These are phyloP conservation scores for Peniophora sp. DNA, from an alignment of 1,284 basidiomycete genomes.

Conservation along the genomic window DNA sequence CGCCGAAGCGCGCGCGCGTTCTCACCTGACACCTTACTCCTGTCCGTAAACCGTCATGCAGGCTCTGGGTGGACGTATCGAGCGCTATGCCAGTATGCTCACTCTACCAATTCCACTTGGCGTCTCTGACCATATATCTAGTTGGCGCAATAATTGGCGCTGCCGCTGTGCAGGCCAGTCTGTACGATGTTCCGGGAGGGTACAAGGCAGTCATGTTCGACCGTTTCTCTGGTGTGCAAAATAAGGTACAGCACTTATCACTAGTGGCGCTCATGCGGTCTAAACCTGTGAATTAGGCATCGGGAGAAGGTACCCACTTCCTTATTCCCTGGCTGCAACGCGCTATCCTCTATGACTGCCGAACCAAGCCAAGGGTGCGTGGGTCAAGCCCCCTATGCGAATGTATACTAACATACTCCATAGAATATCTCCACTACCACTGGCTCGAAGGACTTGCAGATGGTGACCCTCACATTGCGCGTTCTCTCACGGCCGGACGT, in stretches of 20 bases:
- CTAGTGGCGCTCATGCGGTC: not conserved
- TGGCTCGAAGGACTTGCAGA: conserved; percentile 95
- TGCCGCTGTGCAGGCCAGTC: conserved; percentile 68
- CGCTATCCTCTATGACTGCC: conserved; percentile 95
- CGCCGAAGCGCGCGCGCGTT: too few relatives aligned
- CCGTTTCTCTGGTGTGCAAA: conserved; percentile 89
- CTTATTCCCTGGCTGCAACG: conserved; percentile 92
- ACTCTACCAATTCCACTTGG: too few relatives aligned
- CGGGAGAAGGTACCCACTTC: conserved; percentile 95
- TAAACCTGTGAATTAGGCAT: conserved; percentile 46
- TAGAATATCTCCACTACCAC: conserved; percentile 97
- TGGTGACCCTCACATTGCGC: conserved; percentile 94
- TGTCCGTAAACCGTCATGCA: too few relatives aligned
- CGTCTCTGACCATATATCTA: not conserved
- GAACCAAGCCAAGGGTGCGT: conserved; percentile 89
- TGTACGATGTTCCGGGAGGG: conserved; percentile 92
- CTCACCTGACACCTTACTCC: too few relatives aligned
- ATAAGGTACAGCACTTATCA: conserved; percentile 40
- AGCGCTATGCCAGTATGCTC: too few relatives aligned
- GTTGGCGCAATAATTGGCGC: conserved; percentile 63
- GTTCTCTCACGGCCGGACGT: conserved; percentile 93
- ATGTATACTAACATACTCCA: conserved; percentile 1
- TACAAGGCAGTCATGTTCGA: conserved; percentile 98
- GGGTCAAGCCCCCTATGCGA: not conserved
- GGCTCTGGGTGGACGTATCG: too few relatives aligned